phyloP scores from a whole-genome alignment of 768 basidiomycete species.

The Lactifluus pinguis region DNA sequence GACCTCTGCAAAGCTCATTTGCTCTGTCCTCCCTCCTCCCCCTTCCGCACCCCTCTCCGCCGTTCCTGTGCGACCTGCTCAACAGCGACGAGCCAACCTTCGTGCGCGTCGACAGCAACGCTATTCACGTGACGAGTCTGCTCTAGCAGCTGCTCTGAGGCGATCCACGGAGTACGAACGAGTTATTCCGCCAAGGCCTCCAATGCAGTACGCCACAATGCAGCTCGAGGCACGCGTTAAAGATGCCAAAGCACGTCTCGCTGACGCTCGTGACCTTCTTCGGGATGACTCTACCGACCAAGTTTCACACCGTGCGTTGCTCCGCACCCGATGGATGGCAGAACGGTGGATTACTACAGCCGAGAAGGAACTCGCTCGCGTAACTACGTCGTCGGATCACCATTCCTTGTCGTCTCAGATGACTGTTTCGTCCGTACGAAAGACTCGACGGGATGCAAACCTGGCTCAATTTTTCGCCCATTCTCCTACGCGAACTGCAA shows the following conservation, averaged over 20 bases:
- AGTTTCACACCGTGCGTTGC: neutral
- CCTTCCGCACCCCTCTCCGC: neutral
- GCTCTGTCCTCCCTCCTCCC: neutral
- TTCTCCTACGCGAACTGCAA: constrained; percentile 15
- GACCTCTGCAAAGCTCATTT: neutral
- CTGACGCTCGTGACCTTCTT: constrained; percentile 12
- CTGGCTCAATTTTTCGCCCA: constrained; percentile 15
- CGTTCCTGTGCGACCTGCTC: neutral
- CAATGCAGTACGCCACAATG: neutral
- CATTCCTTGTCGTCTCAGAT: neutral
- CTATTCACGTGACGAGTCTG: constrained; percentile 12
- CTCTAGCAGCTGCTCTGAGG: neutral
- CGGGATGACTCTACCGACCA: constrained; percentile 6
- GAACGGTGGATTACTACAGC: constrained; percentile 14
- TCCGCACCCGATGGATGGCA: constrained; percentile 16
- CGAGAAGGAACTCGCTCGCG: constrained; percentile 1
- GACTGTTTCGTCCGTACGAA: neutral
- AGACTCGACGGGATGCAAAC: constrained; percentile 12
- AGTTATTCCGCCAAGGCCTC: constrained; percentile 1
- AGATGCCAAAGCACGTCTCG: constrained; percentile 7
- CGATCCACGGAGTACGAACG: constrained; percentile 4
- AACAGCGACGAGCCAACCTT: neutral
- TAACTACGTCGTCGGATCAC: neutral
- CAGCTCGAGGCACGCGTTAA: constrained; percentile 5
- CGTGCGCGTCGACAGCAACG: constrained; percentile 7